Evolutionary conservation across 129 eudicot genomes (phyloP).

Genomic region (sunflower (Helianthus annuus)): HanXRQr2.0-SUNRISE NC_035444.2:8784985-8785484

Average conservation of each 20-base stretch:
- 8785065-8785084: too few species aligned
- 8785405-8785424: neutral
- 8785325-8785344: constrained; percentile 79
- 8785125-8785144: constrained; percentile 62
- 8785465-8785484: constrained; percentile 92
- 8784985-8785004: too few species aligned
- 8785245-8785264: neutral
- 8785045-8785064: too few species aligned
- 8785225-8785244: neutral
- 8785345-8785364: constrained; percentile 69
- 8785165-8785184: constrained; percentile 48
- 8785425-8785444: neutral
- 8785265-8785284: constrained; percentile 56
- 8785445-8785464: constrained; percentile 70
- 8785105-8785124: constrained; percentile 2
- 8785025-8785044: too few species aligned
- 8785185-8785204: constrained; percentile 7
- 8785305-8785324: constrained; percentile 90
- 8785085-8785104: too few species aligned
- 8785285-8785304: constrained; percentile 88
- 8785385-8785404: constrained; percentile 1
- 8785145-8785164: constrained; percentile 58
- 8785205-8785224: neutral
- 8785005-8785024: too few species aligned
- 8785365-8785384: neutral